Percentiles rank a stretch among this genome's conserved stretches.
phyloP scores from a whole-genome alignment of 805 yeast genomes.

The Candida arabinofermentans region DNA sequence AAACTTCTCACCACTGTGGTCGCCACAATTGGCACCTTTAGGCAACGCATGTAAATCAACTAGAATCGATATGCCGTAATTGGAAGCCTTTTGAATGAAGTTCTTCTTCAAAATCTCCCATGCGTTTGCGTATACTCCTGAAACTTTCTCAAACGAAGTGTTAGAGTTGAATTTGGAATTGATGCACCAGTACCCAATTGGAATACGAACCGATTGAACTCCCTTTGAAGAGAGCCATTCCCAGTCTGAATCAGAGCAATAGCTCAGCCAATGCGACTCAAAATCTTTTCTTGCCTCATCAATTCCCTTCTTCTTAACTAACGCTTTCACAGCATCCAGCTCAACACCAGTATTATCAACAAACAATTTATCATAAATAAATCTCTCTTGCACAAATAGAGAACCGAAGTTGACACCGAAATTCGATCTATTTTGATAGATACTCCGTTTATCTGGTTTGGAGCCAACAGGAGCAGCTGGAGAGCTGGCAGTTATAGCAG shows the following conservation, averaged over 20 bases:
- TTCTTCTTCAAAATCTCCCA: conserved; percentile 58
- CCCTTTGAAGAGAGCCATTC: conserved; percentile 61
- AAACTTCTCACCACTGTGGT: conserved; percentile 73
- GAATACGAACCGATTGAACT: conserved; percentile 79
- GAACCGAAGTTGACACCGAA: conserved; percentile 88
- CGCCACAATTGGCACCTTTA: conserved; percentile 85
- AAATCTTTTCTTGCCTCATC: conserved; percentile 50
- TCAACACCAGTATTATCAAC: conserved; percentile 61
- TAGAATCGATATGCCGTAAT: conserved; percentile 64
- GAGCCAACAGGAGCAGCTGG: conserved; percentile 33
- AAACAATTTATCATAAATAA: conserved; percentile 65
- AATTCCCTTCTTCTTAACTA: conserved; percentile 44
- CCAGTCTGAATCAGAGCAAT: conserved; percentile 73
- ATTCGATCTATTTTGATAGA: conserved; percentile 59
- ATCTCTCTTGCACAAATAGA: conserved; percentile 73
- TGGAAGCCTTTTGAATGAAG: conserved; percentile 55
- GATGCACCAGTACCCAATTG: conserved; percentile 91
- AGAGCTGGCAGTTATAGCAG: conserved; percentile 4
- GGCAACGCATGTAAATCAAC: conserved; percentile 89
- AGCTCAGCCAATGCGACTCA: conserved; percentile 64
- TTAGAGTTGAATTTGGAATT: conserved; percentile 57
- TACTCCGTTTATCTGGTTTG: conserved; percentile 38
- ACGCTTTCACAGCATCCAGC: conserved; percentile 60
- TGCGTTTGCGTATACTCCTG: conserved; percentile 61
- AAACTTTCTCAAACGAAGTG: conserved; percentile 57